These are phyloP conservation scores for Talaromyces sp. DNA, from an alignment of 2,329 filamentous ascomycete genomes.

Conservation along the genomic window DNA sequence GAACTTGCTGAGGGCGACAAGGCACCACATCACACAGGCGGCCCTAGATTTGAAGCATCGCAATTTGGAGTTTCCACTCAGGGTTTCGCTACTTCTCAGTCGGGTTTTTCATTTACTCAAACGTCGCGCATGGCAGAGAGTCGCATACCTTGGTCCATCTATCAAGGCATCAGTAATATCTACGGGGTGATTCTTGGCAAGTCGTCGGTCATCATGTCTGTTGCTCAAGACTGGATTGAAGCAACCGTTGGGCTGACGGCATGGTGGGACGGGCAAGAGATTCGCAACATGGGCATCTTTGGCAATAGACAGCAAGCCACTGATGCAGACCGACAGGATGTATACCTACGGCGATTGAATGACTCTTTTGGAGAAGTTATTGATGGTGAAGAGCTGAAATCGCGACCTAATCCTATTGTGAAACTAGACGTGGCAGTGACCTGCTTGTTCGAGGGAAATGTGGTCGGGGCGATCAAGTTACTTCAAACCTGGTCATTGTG, in stretches of 20 bases:
- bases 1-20: conserved; percentile 76
- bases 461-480: conserved; percentile 71
- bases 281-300: conserved; percentile 42
- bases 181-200: conserved; percentile 80
- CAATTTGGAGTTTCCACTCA: conserved; percentile 49
- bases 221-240: conserved; percentile 88
- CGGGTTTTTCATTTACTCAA: conserved; percentile 62
- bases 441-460: conserved; percentile 77
- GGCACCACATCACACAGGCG: conserved; percentile 43
- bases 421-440: conserved; percentile 78
- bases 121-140: conserved; percentile 74
- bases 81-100: conserved; percentile 25
- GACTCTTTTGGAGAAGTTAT: conserved; percentile 66
- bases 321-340: conserved; percentile 57
- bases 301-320: conserved; percentile 35
- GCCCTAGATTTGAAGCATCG: conserved; percentile 47
- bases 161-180: conserved; percentile 75
- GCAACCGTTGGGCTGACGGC: conserved; percentile 77
- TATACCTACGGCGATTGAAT: conserved; percentile 72
- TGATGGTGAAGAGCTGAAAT: conserved; percentile 60
- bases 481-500: conserved; percentile 78
- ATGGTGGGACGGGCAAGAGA: conserved; percentile 87
- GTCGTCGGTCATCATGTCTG: conserved; percentile 69
- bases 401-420: conserved; percentile 73
- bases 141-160: conserved; percentile 84